Conservation (phyloP, 345 rosid genomes). For the Orychophragmus violaceus region DNA sequence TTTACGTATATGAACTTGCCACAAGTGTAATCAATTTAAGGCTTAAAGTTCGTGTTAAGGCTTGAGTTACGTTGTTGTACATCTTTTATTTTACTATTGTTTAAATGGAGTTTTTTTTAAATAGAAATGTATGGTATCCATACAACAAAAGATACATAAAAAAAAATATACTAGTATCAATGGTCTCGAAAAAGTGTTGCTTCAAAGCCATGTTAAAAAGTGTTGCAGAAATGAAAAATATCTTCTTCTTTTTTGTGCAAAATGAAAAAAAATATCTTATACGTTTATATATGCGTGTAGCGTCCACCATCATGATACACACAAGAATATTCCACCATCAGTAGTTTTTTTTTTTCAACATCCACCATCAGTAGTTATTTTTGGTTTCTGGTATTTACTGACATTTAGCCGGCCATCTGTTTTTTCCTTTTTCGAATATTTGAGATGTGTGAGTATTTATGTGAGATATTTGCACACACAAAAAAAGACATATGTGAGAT, state of each 20-base stretch:
- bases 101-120: neutral
- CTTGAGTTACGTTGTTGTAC: neutral
- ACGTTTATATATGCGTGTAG: no score
- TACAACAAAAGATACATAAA: neutral
- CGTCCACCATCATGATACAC: no score
- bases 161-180: neutral
- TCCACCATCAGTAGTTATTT: neutral
- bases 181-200: neutral
- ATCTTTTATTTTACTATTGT: neutral
- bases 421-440: neutral
- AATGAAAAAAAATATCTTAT: no score
- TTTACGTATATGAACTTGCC: neutral
- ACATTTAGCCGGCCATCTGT: neutral
- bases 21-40: neutral
- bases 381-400: neutral
- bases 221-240: no score
- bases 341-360: no score
- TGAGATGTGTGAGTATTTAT: no score
- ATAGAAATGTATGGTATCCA: neutral
- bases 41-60: neutral
- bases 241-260: no score
- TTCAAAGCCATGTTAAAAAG: no score
- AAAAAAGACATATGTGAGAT: neutral
- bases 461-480: no score
- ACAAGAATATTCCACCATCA: no score